A percentile compares a stretch with the other conserved stretches of the same genome.
These are phyloP conservation scores for Pseudogymnoascus sp. DNA, from an alignment of 2,329 filamentous ascomycete genomes.

Conservation along the genomic window DNA sequence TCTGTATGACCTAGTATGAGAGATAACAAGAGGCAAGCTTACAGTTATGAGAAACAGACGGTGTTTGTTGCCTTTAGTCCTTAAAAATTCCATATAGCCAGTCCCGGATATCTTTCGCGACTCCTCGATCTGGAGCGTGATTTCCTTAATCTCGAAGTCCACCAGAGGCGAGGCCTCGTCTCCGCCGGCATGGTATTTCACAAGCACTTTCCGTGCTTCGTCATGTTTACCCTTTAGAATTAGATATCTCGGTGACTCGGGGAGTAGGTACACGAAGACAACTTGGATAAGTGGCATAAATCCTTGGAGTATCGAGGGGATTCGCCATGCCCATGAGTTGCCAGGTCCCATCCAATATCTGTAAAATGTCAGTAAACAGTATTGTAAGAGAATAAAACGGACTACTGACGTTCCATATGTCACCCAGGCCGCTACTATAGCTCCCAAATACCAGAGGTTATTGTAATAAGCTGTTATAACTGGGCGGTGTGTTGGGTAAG, in stretches of 20 bases:
- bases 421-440: constrained; percentile 27
- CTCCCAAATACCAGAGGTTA: constrained; percentile 28
- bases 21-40: constrained; percentile 41
- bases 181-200: constrained; percentile 46
- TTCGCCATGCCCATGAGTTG: constrained; percentile 21
- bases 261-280: constrained; percentile 9
- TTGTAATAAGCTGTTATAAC: constrained; percentile 31
- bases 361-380: not conserved
- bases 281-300: constrained; percentile 11
- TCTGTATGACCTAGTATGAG: constrained; percentile 12
- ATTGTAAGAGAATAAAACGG: not conserved
- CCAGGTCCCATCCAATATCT: constrained; percentile 15
- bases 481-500: constrained; percentile 31
- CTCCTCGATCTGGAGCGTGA: constrained; percentile 20
- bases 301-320: constrained; percentile 19
- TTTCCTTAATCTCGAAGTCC: constrained; percentile 41
- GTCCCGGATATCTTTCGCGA: not conserved
- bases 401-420: constrained; percentile 23
- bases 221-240: constrained; percentile 38
- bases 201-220: constrained; percentile 41
- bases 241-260: constrained; percentile 11
- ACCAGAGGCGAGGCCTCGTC: constrained; percentile 39
- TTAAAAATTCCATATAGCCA: constrained; percentile 26
- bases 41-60: constrained; percentile 43
- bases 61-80: constrained; percentile 43